Evolutionary conservation across 768 basidiomycete species (phyloP), one percentile per base, ranked within the genome.

Genomic region (Xerocomus spinulosus): DNA sequence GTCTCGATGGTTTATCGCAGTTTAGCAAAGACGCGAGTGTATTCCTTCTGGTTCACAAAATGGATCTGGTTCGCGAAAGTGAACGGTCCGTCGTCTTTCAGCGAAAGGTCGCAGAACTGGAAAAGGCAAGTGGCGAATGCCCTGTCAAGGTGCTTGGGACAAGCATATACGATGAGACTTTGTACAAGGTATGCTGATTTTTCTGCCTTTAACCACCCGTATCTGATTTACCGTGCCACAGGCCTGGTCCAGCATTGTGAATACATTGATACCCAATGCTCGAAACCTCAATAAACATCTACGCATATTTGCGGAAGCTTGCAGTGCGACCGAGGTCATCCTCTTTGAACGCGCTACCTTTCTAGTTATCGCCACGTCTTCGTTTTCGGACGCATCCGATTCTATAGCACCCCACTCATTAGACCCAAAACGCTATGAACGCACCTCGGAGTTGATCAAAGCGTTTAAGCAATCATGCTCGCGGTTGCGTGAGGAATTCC

Each of bases 181-280:
- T 99, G 40, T 99, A 98, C 75, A 92, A 87, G 78, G 94, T 85
- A 54, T 49, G 64, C 28, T 9, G 21, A 20, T 3, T 30, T 28
- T 23, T 39, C 38, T 41, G 17, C 44, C 41, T 48, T 50, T 15
- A 17, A n/a, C 24, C n/a, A 40, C 40, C 42, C 46, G 47, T 41
- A 30, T 48, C 43, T 43, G 36, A 64, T 48, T n/a, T 20, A 10
- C 15, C 23, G 44, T 18, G 28, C 39, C 9, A 29, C 46, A 98
- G 95, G 96, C 96, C 17, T 98, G 96, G 96, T 98, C 96, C 17
- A 85, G 83, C 54, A 95, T 99, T 50, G 93, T 99, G 14, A 92
- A 96, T 61, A 92, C 92, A 14, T 77, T 99, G 56, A 95, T 97
- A 48, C 96, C 96, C 4, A 97, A 98, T 55, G 91, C 91, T 29